A percentile compares a stretch with the other conserved stretches of the same genome.
Evolutionary conservation across 495 filamentous ascomycete genomes (phyloP).

Genomic region (Hypomontagnella monticulosa): DNA sequence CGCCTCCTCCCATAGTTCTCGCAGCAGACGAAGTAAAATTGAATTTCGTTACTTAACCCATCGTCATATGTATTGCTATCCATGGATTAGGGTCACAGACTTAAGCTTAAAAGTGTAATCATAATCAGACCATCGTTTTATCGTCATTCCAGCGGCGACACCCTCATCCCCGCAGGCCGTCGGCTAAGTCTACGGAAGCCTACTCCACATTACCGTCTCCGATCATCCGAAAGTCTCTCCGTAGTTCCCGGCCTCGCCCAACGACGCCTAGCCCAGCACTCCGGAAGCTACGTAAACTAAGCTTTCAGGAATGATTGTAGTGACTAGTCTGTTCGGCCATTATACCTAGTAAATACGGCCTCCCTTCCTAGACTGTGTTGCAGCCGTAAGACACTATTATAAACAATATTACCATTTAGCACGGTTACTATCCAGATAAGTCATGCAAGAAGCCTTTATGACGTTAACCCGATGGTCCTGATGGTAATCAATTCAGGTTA

Average conservation of each 20-base stretch:
- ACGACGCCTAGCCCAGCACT: too few species aligned
- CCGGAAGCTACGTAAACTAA: too few species aligned
- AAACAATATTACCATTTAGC: too few species aligned
- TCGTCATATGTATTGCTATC: constrained; percentile 14
- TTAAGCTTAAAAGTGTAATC: not conserved
- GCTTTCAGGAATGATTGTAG: too few species aligned
- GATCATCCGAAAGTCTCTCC: constrained; percentile 13
- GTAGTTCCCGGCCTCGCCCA: not conserved
- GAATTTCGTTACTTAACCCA: not conserved
- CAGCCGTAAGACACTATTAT: too few species aligned
- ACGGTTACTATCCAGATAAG: too few species aligned
- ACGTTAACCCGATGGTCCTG: too few species aligned
- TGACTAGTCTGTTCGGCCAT: too few species aligned
- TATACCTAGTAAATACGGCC: too few species aligned
- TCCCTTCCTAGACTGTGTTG: too few species aligned
- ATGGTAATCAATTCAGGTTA: too few species aligned
- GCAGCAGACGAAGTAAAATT: not conserved
- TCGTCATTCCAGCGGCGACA: constrained; percentile 16
- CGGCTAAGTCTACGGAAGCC: constrained; percentile 27
- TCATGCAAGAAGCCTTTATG: too few species aligned
- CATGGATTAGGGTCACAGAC: not conserved
- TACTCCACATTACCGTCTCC: constrained; percentile 13
- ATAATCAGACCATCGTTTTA: constrained; percentile 9
- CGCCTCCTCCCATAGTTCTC: not conserved
- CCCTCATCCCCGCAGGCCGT: constrained; percentile 16